Percentiles rank a stretch among this genome's conserved stretches.
Evolutionary conservation across 2,329 filamentous ascomycete genomes (phyloP).

Genomic region (Daldinia eschscholtzii): DNA sequence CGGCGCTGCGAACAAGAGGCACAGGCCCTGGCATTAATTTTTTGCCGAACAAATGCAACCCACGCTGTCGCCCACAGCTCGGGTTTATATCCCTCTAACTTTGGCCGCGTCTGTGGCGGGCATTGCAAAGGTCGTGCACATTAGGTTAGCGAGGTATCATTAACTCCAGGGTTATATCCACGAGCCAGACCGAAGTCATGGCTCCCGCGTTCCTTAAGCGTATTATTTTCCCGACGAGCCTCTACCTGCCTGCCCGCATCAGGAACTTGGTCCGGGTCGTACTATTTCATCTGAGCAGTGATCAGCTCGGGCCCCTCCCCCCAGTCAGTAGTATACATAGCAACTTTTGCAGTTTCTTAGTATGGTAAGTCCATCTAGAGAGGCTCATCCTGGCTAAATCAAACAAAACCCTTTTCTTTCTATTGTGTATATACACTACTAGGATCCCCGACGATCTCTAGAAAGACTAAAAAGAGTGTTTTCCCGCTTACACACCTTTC

Average conservation of each 20-base stretch:
- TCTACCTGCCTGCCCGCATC: conserved; percentile 9
- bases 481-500: conserved; percentile 14
- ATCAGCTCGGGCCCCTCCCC: background rate
- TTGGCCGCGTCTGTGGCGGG: conserved; percentile 19
- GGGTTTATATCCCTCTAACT: conserved; percentile 23
- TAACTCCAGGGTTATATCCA: conserved; percentile 8
- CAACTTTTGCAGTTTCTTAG: conserved; percentile 18
- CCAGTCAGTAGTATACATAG: background rate
- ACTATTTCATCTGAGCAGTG: conserved; percentile 1
- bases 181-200: conserved; percentile 14
- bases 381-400: conserved; percentile 11
- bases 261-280: conserved; percentile 15
- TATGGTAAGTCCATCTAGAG: conserved; percentile 19
- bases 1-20: conserved; percentile 14
- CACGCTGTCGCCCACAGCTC: conserved; percentile 9
- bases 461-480: conserved; percentile 15
- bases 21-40: conserved; percentile 11
- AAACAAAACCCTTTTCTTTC: conserved; percentile 2
- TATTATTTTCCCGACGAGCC: conserved; percentile 18
- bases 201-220: conserved; percentile 23
- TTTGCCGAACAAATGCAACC: conserved; percentile 27
- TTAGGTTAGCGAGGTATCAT: conserved; percentile 22
- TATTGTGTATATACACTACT: background rate
- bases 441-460: background rate
- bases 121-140: conserved; percentile 8